These are phyloP conservation scores for Phytophthora rubi DNA, from an alignment of 352 stramenopile genomes.

Conservation along the genomic window DNA sequence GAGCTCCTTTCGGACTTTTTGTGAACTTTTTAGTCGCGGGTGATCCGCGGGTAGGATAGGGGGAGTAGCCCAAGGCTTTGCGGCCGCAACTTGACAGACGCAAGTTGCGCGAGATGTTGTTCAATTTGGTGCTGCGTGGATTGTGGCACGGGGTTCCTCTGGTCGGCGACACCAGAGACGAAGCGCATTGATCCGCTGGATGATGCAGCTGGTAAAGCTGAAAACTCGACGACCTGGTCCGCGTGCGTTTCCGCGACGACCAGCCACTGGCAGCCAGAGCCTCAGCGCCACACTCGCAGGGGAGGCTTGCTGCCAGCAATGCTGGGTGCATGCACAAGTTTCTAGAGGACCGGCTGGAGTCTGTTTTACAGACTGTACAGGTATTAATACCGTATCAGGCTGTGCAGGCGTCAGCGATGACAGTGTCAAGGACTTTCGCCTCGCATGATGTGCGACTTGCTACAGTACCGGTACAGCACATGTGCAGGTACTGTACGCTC, in stretches of 20 bases:
- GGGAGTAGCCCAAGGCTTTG: conserved; percentile 24
- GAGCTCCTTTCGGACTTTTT: conserved; percentile 2
- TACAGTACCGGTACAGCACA: too few species aligned
- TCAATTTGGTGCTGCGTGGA: conserved; percentile 1
- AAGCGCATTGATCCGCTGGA: not conserved
- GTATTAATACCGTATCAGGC: not conserved
- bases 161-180: conserved; percentile 19
- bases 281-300: not conserved
- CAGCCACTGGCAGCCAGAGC: too few species aligned
- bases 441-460: not conserved
- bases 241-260: conserved; percentile 1
- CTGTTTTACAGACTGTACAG: not conserved
- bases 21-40: conserved; percentile 19
- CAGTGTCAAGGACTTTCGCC: not conserved
- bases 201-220: conserved; percentile 6
- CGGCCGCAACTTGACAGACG: not conserved
- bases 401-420: conserved; percentile 8
- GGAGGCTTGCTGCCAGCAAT: not conserved
- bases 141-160: conserved; percentile 11
- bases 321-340: not conserved
- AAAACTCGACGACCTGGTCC: conserved; percentile 15
- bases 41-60: conserved; percentile 13
- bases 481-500: too few species aligned
- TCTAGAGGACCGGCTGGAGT: not conserved
- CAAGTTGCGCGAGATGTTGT: not conserved